Evolutionary conservation across 2,329 filamentous ascomycete genomes (phyloP), one percentile per base, ranked within the genome.

Genomic region (Trichoderma atrobrunneum): DNA sequence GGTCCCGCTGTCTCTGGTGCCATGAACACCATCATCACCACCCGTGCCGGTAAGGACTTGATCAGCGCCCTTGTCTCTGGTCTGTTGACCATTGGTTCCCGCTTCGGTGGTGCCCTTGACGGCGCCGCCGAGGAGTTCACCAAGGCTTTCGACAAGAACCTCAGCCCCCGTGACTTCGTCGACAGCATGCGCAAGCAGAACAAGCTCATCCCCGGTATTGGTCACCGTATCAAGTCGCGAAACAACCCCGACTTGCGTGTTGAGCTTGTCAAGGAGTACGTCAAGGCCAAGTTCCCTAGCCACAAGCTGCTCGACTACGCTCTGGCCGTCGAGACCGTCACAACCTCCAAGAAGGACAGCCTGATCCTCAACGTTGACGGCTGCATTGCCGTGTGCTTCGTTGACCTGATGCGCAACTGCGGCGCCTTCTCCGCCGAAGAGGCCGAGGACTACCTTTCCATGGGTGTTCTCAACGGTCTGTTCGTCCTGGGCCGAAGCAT

Each of bases 1-100:
- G 96, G 96, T 85, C 96, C 96, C 70, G 96, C 96, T 79, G 96
- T 99, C 78, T 99, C 96, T 78, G 96, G 96, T 89, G 96, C 96
- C 84, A 99, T 99, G 96, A 99, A 99, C 92, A 99, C 96, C 83
- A 99, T 99, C 84, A 98, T 99, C 83, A 99, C 96, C 75, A 99
- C 96, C 73, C 93, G 96, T 93, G 96, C 96, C 75, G 96, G 96
- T 84, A 99, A 99, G 89, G 96, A 99, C 82, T 87, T 99, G 78
- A 98, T 99, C 87, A 95, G 91, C 79, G 93, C 96, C 62, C 89
- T 99, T 75, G 96, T 99, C 72, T 93, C 93, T 79, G 96, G 96
- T 94, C 93, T 99, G 70, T 87, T 99, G 81, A 99, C 96, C 79
- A 99, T 99, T 80, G 96, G 96, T 81, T 98, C 95, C 73, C 93